Conservation (phyloP, 179 eudicot species). For the Drosera spatulata region DNA sequence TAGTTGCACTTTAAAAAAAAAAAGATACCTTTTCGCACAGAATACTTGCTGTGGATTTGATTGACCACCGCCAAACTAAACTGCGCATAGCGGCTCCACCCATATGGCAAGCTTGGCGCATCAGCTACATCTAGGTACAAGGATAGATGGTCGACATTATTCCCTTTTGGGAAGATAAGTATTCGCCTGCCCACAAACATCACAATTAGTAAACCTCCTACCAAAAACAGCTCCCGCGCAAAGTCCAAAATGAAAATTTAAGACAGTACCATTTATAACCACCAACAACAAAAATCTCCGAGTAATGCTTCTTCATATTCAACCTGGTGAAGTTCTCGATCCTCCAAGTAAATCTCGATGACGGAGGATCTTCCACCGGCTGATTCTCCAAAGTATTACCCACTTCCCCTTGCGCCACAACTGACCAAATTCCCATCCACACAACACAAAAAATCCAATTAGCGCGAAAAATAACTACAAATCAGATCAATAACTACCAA, state of each 20-base stretch:
- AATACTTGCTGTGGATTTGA: constrained; percentile 56
- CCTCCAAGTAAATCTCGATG: constrained; percentile 79
- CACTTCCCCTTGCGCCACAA: constrained; percentile 46
- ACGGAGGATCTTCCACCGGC: constrained; percentile 63
- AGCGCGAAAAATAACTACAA: too few species aligned
- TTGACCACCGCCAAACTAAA: constrained; percentile 89
- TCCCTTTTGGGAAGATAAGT: constrained; percentile 88
- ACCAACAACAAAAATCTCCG: constrained; percentile 69
- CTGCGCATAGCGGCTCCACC: constrained; percentile 97
- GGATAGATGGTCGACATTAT: constrained; percentile 82
- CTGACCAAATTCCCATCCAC: constrained; percentile 8
- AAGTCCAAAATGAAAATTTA: background rate
- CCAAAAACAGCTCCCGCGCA: background rate
- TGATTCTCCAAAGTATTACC: constrained; percentile 47
- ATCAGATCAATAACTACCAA: background rate
- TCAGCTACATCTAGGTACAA: constrained; percentile 97
- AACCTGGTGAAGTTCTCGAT: constrained; percentile 71
- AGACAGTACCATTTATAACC: constrained; percentile 65
- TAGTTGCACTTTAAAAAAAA: background rate
- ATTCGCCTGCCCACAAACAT: constrained; percentile 56
- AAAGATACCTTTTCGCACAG: constrained; percentile 67
- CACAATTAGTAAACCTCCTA: constrained; percentile 9
- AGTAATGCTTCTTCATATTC: constrained; percentile 70
- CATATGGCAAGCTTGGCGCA: constrained; percentile 76
- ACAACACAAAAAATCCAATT: constrained; percentile 8